Conservation (phyloP, 2,329 filamentous ascomycete species). For the Mariannaea elegans region DNA sequence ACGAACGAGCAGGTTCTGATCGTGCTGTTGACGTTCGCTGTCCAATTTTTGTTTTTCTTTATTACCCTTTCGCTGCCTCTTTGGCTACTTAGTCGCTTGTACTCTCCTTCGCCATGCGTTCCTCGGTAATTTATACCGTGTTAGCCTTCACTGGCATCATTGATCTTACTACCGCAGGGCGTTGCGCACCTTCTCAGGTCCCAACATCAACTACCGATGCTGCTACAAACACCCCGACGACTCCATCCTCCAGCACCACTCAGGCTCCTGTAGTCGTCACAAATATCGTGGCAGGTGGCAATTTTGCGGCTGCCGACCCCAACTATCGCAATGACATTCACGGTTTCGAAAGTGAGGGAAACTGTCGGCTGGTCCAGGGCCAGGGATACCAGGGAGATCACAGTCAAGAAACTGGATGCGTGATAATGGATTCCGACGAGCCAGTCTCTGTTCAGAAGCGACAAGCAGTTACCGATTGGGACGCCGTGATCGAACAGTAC, state of each 20-base stretch:
- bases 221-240: background rate
- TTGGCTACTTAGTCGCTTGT: background rate
- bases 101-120: slow-evolving; percentile 29
- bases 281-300: slow-evolving; percentile 30
- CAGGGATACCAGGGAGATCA: slow-evolving; percentile 24
- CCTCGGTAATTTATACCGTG: slow-evolving; percentile 16
- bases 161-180: slow-evolving; percentile 16
- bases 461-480: slow-evolving; percentile 11
- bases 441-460: background rate
- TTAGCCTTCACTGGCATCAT: slow-evolving; percentile 11
- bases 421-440: slow-evolving; percentile 18
- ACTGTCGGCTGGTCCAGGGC: slow-evolving; percentile 29
- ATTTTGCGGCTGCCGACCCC: slow-evolving; percentile 34
- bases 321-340: slow-evolving; percentile 29
- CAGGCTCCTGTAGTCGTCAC: slow-evolving; percentile 9
- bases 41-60: background rate
- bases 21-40: background rate
- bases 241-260: slow-evolving; percentile 17
- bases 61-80: slow-evolving; percentile 1
- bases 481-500: slow-evolving; percentile 30
- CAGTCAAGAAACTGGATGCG: slow-evolving; percentile 29
- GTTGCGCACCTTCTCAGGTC: slow-evolving; percentile 23
- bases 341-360: slow-evolving; percentile 24
- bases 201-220: background rate
- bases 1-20: slow-evolving; percentile 12